Base-by-base conservation (phyloP, 148 eudicot species). In the Arctostaphylos glauca region DNA sequence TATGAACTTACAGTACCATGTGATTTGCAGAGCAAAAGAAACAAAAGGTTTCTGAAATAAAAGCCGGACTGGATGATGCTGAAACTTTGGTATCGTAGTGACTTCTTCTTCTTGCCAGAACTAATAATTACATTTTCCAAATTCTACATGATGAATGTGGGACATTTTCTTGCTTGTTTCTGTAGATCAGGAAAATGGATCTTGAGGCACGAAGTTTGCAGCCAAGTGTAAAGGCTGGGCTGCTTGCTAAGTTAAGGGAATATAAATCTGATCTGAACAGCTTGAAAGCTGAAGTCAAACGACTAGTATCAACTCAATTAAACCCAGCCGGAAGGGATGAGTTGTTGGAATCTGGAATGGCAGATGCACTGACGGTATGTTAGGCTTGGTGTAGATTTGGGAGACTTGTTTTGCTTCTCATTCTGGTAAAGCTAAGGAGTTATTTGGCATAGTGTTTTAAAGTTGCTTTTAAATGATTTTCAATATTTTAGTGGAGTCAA, bases 301-400 rank as follows among this genome's bases (percentile, higher is more conserved):
- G 87, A 79, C 68, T 91, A 84, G 74, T 91, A 62, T 89, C 90
- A 46, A 81, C 80, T 52, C 87, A 90, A 68, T 62, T 87, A 54
- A 88, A 88, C 74, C 88, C 84, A 84, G 87, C 88, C 84, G 89
- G 86, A 1, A 81, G 93, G 14, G 91, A 91, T 84, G 92, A 88
- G 76, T 91, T 89, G 85, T 80, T 91, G 85, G 93, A 91, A 81
- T 91, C 93, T 21, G 92, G 93, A 80, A 85, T 89, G 93, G 90
- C 91, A 16, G 91, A 88, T 79, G 83, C 89, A 73, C 74, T 71
- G 60, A 84, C 84, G 54, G 93, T 91, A 91, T 25, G 85, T 78
- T 31, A 70, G 21, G 19, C 5, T 75, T 85, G 48, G 9, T 48
- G 8, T 75, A 31, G 38, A 18, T 25, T 75, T 10, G 79, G 23